Evolutionary conservation across 768 basidiomycete species (phyloP), one percentile per base, ranked within the genome.

Genomic region (Symmetrospora coprosmae): DNA sequence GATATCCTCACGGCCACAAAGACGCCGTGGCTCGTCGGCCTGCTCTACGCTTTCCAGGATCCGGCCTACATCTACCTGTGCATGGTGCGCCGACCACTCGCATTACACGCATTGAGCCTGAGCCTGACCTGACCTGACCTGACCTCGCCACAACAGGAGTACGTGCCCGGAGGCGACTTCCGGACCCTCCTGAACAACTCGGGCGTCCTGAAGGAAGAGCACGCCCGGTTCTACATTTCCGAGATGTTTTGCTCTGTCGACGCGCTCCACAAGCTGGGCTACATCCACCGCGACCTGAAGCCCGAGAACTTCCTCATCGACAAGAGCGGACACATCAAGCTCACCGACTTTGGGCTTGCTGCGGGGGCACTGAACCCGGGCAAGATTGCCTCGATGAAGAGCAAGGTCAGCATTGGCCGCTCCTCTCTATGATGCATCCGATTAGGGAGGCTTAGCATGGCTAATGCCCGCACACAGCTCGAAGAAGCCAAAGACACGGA

Each of bases 291-390:
- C 60, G 92, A 97, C 75, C 76, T 97, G 49, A 97, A 97, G 73
- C 92, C 92, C 1, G 92, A 97, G 91, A 99, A 97, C 73, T 99
- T 99, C 77, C 77, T 99, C 53, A 86, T 99, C 37, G 94, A 97
- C 70, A 80, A 86, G 11, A 83, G 85, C 7, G 94, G 94, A 1
- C 94, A 99, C 69, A 92, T 99, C 71, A 99, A 97, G 72, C 75
- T 94, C 39, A 91, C 94, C 4, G 94, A 99, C 73, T 99, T 99
- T 71, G 94, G 94, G 28, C 78, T 99, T 9, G 94, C 94, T 1
- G 94, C 94, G 1, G 94, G 94, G 19, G 88, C 91, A 2, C 76
- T 99, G 49, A 96, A 90, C 72, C 92, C 94, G 2, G 84, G 80
- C 63, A 82, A 86, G 59, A 97, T 99, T 65, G 92, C 96, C 70